phyloP scores from a whole-genome alignment of 148 eudicot genomes.

The Selenicereus undatus region DNA sequence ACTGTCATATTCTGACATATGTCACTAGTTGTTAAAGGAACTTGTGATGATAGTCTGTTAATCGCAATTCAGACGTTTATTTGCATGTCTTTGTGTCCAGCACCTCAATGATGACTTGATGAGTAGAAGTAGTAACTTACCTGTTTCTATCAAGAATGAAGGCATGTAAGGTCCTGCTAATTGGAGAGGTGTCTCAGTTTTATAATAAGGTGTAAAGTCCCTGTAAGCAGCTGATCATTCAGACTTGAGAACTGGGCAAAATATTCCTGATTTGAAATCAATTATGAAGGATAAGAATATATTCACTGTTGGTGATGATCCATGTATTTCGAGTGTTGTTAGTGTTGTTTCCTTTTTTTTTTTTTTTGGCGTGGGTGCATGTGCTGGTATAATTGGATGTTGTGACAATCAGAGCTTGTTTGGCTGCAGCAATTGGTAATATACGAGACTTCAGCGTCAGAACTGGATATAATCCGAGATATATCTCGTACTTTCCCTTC shows the following conservation, averaged over 20 bases:
- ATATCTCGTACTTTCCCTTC: slow-evolving; percentile 98
- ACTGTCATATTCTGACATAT: neutral
- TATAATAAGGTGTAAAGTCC: too few relatives aligned
- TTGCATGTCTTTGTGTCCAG: neutral
- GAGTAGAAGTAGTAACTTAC: neutral
- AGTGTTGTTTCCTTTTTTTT: neutral
- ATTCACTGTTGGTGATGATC: neutral
- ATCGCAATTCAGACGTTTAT: neutral
- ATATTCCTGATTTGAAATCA: neutral
- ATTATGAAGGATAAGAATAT: neutral
- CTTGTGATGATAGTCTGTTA: neutral
- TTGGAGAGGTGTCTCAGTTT: too few relatives aligned
- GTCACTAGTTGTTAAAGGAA: neutral
- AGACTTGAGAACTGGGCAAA: neutral
- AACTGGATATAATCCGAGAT: slow-evolving; percentile 92
- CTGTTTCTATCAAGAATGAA: neutral
- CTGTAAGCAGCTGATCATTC: neutral
- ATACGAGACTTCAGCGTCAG: slow-evolving; percentile 95
- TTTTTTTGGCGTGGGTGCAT: neutral
- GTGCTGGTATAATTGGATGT: neutral
- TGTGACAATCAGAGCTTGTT: neutral
- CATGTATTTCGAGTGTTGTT: neutral
- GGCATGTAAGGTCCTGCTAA: neutral
- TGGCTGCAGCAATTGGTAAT: slow-evolving; percentile 87
- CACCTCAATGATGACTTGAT: neutral